Evolutionary conservation across 2,329 filamentous ascomycete species (phyloP), one percentile per base, ranked within the genome.

Genomic region (Epichloe festucae): DNA sequence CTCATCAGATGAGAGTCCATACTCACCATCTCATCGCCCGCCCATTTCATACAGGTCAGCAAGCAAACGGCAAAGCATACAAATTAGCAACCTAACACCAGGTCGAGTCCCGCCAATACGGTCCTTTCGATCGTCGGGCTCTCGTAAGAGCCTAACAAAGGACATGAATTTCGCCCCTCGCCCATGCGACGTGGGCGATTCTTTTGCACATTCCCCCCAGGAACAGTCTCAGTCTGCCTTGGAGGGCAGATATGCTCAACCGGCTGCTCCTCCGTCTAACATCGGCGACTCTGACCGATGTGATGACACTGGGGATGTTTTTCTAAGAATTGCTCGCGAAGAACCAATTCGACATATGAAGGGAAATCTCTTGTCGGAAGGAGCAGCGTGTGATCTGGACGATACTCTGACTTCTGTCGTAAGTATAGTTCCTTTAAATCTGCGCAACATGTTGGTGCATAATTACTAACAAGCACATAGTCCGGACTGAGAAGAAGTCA

Each of bases 271-370:
- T 15, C n/a, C 31, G 15, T 52, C 54, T 11, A 36, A 49, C n/a
- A 23, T 27, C 27, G 21, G 41, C 39, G 42, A 45, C 14, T n/a
- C 38, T 17, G 49, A 47, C 38, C 38, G 52, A 40, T 38, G 50
- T 42, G 78, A 81, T 50, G 78, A 79, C 56, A 76, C 72, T 3
- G 76, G 75, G 40, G 78, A 82, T 55, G 67, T 81, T 41, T 82
- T 81, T 56, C 71, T 82, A 54, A 74, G 70, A 50, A 81, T 82
- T 53, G 78, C 78, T 12, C 69, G 73, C 11, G 76, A 81, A 53
- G 77, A 80, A 55, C 57, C 71, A 14, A 59, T 63, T 15, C 70
- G 67, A 46, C 71, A 68, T 48, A 59, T 61, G 17, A 67, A 70
- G 43, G 65, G 67, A 6, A 65, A 64, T 42, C 31, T 31, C 31